phyloP scores from a whole-genome alignment of 2,329 filamentous ascomycete genomes.

The Chaetothyriales sp. region DNA sequence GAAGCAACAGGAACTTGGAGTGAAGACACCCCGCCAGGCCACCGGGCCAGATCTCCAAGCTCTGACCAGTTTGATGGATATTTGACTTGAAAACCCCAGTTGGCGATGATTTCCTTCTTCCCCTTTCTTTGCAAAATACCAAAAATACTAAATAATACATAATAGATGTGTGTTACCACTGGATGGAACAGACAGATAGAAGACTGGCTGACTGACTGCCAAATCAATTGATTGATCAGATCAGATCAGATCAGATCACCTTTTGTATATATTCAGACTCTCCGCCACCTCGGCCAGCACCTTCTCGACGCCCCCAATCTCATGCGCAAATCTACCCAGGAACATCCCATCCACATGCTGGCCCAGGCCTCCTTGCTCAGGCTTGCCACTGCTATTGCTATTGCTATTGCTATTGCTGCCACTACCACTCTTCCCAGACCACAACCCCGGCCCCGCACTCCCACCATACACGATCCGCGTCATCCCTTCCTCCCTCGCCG shows the following conservation, averaged over 20 bases:
- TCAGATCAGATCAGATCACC: too few relatives aligned
- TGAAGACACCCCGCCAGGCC: neutral
- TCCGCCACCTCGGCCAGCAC: conserved; percentile 57
- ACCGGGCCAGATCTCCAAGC: too few relatives aligned
- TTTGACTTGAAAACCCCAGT: neutral
- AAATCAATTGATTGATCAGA: too few relatives aligned
- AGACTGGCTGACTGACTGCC: too few relatives aligned
- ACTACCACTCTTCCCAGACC: conserved; percentile 26
- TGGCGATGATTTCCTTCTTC: too few relatives aligned
- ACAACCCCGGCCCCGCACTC: conserved; percentile 66
- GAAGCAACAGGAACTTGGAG: neutral
- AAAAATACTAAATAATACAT: too few relatives aligned
- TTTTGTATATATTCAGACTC: conserved; percentile 19
- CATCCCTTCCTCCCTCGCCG: conserved; percentile 37
- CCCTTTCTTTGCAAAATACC: too few relatives aligned
- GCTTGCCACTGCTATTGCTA: too few relatives aligned
- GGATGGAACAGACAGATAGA: too few relatives aligned
- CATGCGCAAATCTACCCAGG: conserved; percentile 65
- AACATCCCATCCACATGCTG: conserved; percentile 66
- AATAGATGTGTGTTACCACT: too few relatives aligned
- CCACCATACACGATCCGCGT: conserved; percentile 68
- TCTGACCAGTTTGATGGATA: neutral
- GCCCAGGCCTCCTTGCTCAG: conserved; percentile 38
- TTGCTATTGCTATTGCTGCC: conserved; percentile 4
- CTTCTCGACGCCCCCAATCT: conserved; percentile 53